Percentiles rank a stretch among this genome's conserved stretches.
Conservation (phyloP, 2,329 filamentous ascomycete genomes). For the Podosphaera fusca region DNA sequence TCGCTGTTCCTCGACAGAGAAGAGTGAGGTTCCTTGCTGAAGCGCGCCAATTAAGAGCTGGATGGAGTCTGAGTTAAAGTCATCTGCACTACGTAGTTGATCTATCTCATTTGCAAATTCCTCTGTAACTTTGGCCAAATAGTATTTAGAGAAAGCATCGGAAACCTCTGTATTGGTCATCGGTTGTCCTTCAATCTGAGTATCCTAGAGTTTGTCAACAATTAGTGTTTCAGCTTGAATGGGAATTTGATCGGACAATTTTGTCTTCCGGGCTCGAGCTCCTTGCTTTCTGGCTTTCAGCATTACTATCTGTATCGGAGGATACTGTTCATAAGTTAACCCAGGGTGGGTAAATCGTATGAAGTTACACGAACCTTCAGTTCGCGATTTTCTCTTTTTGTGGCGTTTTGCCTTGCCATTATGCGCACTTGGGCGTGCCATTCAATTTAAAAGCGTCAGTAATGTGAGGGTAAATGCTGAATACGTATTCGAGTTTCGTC, state of each 20-base stretch:
- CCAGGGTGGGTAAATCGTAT: background rate
- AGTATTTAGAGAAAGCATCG: constrained; percentile 34
- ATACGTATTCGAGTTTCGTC: too few species aligned
- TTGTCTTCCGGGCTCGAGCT: constrained; percentile 1
- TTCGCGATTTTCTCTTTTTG: constrained; percentile 14
- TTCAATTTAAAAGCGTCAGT: background rate
- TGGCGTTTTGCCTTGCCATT: constrained; percentile 8
- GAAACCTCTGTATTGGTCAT: constrained; percentile 7
- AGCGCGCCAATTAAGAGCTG: constrained; percentile 43
- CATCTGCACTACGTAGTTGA: constrained; percentile 41
- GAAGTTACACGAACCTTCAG: constrained; percentile 8
- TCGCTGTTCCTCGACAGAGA: constrained; percentile 28
- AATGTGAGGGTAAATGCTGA: too few species aligned
- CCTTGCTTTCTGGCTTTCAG: constrained; percentile 1
- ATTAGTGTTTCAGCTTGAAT: background rate
- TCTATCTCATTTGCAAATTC: constrained; percentile 57
- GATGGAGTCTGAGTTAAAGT: constrained; percentile 44
- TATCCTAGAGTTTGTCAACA: background rate
- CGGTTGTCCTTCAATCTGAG: background rate
- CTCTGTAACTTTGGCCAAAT: constrained; percentile 42
- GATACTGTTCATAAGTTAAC: constrained; percentile 4
- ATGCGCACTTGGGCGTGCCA: constrained; percentile 4
- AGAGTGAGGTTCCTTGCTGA: constrained; percentile 41
- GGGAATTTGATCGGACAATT: background rate
- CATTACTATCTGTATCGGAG: constrained; percentile 8